Conservation (phyloP, 805 yeast genomes). For the Saccharomycopsis sp. region DNA sequence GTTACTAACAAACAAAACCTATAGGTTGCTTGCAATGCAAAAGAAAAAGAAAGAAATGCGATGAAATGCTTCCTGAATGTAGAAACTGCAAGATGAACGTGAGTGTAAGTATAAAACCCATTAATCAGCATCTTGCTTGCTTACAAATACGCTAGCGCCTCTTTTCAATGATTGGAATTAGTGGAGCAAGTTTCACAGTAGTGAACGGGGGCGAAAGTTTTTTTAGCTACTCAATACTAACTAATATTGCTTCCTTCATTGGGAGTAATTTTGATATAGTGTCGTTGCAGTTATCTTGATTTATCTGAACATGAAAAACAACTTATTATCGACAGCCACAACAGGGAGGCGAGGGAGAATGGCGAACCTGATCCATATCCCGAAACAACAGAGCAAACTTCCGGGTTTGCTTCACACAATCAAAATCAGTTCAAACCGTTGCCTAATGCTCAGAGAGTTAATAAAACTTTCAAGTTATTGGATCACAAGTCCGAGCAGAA, state of each 20-base stretch:
- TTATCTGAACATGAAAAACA: slow-evolving; percentile 2
- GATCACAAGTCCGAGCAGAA: background rate
- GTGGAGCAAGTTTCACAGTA: too few relatives aligned
- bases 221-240: background rate
- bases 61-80: slow-evolving; percentile 10
- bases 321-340: slow-evolving; percentile 2
- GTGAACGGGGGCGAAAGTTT: background rate
- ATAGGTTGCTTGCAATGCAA: slow-evolving; percentile 11
- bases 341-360: background rate
- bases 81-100: background rate
- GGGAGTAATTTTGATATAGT: background rate
- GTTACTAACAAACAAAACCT: background rate
- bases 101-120: background rate
- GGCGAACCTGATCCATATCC: background rate
- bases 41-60: slow-evolving; percentile 12
- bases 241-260: background rate
- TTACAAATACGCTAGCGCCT: background rate
- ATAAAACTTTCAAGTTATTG: background rate
- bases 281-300: slow-evolving; percentile 9
- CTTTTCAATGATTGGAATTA: background rate
- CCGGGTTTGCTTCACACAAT: too few relatives aligned
- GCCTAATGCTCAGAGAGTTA: background rate
- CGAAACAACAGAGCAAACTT: too few relatives aligned
- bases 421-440: background rate
- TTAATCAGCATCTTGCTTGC: too few relatives aligned